Evolutionary conservation across 2,329 filamentous ascomycete genomes (phyloP).

Genomic region (Ophiocordyceps camponoti-floridani): DNA sequence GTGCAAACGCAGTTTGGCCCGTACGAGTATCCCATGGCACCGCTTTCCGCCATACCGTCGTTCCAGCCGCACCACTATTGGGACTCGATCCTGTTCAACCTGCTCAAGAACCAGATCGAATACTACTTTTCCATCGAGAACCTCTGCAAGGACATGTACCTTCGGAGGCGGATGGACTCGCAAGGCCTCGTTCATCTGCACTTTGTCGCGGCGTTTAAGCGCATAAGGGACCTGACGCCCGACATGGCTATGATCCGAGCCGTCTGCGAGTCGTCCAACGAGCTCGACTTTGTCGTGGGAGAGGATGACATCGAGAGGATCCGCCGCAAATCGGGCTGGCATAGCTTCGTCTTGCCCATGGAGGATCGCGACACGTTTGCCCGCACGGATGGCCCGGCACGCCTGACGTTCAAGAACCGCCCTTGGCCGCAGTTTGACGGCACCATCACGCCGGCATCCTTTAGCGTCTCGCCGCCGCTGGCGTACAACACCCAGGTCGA

Average conservation of each 20-base stretch:
- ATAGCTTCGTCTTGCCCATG: conserved; percentile 57
- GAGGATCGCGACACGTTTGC: conserved; percentile 55
- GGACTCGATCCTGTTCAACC: conserved; percentile 26
- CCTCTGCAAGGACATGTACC: conserved; percentile 77
- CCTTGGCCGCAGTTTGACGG: conserved; percentile 14
- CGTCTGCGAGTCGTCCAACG: conserved; percentile 54
- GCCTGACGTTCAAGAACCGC: conserved; percentile 18
- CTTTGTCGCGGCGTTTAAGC: conserved; percentile 72
- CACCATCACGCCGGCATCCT: conserved; percentile 13
- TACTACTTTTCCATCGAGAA: conserved; percentile 98
- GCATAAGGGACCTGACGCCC: conserved; percentile 30
- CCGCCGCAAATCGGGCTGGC: conserved; percentile 58
- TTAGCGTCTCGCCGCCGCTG: conserved; percentile 11
- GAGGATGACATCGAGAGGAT: conserved; percentile 66
- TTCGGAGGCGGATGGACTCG: conserved; percentile 84
- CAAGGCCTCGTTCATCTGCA: conserved; percentile 76
- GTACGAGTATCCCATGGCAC: conserved; percentile 21
- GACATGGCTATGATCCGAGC: conserved; percentile 57
- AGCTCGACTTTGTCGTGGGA: conserved; percentile 57
- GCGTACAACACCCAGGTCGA: conserved; percentile 11
- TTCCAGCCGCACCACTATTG: conserved; percentile 26
- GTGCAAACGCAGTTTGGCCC: conserved; percentile 17
- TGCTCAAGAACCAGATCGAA: conserved; percentile 42
- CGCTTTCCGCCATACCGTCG: conserved; percentile 17
- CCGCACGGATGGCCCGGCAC: conserved; percentile 49